Evolutionary conservation across 1,139 yeast species (phyloP).

Genomic region (Hanseniaspora uvarum): DNA sequence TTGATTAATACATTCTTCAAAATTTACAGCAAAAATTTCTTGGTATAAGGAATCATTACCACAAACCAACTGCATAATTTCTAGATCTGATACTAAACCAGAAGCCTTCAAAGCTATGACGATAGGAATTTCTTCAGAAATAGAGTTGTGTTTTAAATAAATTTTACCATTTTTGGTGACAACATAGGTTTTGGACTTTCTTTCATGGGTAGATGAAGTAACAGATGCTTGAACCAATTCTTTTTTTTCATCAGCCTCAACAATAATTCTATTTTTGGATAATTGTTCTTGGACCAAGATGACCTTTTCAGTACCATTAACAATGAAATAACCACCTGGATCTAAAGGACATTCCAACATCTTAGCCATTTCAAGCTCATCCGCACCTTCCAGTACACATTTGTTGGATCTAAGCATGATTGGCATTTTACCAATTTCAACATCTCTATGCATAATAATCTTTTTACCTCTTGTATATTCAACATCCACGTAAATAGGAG

Average conservation of each 20-base stretch:
- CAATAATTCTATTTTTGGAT: constrained; percentile 93
- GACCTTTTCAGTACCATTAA: constrained; percentile 96
- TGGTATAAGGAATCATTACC: constrained; percentile 83
- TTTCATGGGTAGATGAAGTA: constrained; percentile 93
- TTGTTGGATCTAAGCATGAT: constrained; percentile 89
- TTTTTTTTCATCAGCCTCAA: constrained; percentile 92
- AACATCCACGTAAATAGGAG: constrained; percentile 92
- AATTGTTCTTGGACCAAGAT: constrained; percentile 93
- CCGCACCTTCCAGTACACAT: constrained; percentile 71
- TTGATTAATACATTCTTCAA: constrained; percentile 83
- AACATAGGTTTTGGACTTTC: constrained; percentile 93
- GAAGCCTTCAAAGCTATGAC: constrained; percentile 90
- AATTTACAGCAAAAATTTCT: constrained; percentile 81
- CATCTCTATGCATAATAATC: constrained; percentile 77
- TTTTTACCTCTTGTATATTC: constrained; percentile 92
- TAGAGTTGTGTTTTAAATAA: constrained; percentile 86
- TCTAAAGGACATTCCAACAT: constrained; percentile 92
- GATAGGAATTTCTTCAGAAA: constrained; percentile 90
- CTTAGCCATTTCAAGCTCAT: constrained; percentile 74
- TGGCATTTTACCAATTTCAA: constrained; percentile 97
- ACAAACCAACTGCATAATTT: constrained; percentile 85
- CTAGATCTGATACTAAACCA: constrained; percentile 85
- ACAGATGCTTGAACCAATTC: constrained; percentile 94
- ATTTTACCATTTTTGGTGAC: constrained; percentile 83
- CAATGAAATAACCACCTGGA: constrained; percentile 97